These are phyloP conservation scores for Sphenostylis stenocarpa DNA, from an alignment of 306 rosid genomes.

Conservation along the genomic window DNA sequence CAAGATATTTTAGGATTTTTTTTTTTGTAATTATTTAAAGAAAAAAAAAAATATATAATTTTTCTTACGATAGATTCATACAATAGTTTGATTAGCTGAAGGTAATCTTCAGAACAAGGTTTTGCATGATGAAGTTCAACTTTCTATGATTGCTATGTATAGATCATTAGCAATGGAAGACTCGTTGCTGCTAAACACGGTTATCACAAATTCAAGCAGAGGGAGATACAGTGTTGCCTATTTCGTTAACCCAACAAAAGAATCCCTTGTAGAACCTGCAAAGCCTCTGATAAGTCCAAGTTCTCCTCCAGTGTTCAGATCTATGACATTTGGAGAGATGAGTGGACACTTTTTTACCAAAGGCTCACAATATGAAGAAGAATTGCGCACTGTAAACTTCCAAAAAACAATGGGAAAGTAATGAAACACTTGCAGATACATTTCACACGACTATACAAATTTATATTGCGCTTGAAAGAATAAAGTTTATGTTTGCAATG, in stretches of 20 bases:
- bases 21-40: no score
- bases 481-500: not conserved
- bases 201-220: constrained; percentile 47
- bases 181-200: constrained; percentile 62
- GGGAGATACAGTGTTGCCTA: constrained; percentile 48
- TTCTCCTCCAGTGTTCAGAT: constrained; percentile 45
- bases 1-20: no score
- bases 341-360: constrained; percentile 18
- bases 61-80: no score
- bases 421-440: not conserved
- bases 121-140: not conserved
- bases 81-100: no score
- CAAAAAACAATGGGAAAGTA: not conserved
- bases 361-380: constrained; percentile 36
- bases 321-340: constrained; percentile 50
- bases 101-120: no score
- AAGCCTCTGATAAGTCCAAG: constrained; percentile 33
- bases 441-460: not conserved
- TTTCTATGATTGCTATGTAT: not conserved
- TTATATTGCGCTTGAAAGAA: not conserved
- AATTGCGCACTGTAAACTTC: not conserved
- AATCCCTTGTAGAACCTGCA: constrained; percentile 54
- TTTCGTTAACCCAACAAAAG: constrained; percentile 55
- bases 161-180: constrained; percentile 64
- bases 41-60: no score